Percentiles rank a stretch among this genome's conserved stretches.
Evolutionary conservation across 768 basidiomycete species (phyloP).

Genomic region (Termitomyces sp.): DNA sequence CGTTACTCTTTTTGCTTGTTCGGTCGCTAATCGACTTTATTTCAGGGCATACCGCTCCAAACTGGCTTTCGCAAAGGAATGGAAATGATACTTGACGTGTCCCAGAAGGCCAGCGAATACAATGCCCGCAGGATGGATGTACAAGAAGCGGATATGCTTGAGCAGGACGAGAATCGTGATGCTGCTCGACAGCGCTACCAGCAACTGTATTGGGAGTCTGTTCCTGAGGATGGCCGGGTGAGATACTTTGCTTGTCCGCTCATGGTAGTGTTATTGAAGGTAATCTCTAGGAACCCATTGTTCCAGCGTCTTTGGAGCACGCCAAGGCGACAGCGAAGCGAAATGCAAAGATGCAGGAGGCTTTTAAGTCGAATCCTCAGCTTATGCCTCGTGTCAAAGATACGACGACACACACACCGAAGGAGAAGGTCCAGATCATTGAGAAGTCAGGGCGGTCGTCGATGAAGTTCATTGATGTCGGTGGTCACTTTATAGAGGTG

Average conservation of each 20-base stretch:
- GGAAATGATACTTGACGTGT: conserved; percentile 73
- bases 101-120: conserved; percentile 10
- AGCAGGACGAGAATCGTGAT: conserved; percentile 50
- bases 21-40: conserved; percentile 1
- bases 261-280: neutral
- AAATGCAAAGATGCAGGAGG: conserved; percentile 25
- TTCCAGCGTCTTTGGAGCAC: conserved; percentile 50
- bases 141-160: conserved; percentile 56
- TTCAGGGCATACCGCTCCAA: conserved; percentile 63
- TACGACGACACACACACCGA: conserved; percentile 31
- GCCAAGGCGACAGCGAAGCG: conserved; percentile 36
- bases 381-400: conserved; percentile 34
- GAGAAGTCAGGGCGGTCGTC: conserved; percentile 42
- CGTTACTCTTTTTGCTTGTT: neutral
- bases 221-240: conserved; percentile 64
- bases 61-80: conserved; percentile 77
- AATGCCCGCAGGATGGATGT: conserved; percentile 36
- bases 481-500: conserved; percentile 60
- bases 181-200: conserved; percentile 60
- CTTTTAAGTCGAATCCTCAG: conserved; percentile 31
- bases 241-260: conserved; percentile 10
- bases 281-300: conserved; percentile 49
- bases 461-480: conserved; percentile 70
- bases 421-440: conserved; percentile 31
- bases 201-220: conserved; percentile 75